phyloP scores from a whole-genome alignment of 805 yeast species.

The Ogataea ganodermae region DNA sequence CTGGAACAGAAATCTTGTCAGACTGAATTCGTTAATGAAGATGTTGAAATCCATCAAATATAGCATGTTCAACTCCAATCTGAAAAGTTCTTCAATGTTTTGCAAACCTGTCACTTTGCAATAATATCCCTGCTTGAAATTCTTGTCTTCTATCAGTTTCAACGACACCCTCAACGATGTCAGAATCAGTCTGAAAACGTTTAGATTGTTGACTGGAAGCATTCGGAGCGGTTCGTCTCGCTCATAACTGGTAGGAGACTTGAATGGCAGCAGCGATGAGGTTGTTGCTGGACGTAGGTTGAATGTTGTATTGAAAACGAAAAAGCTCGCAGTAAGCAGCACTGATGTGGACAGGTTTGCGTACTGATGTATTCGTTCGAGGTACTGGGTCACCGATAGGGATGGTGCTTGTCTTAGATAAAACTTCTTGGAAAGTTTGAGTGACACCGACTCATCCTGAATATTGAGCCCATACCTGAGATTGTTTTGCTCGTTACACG shows the following conservation, averaged over 20 bases:
- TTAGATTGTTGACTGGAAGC: constrained; percentile 38
- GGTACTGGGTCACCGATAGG: constrained; percentile 28
- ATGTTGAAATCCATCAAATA: constrained; percentile 44
- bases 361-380: constrained; percentile 36
- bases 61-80: constrained; percentile 43
- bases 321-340: constrained; percentile 34
- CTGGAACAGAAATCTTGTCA: constrained; percentile 38
- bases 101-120: constrained; percentile 49
- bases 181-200: constrained; percentile 42
- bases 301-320: constrained; percentile 33
- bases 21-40: constrained; percentile 38
- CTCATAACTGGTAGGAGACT: constrained; percentile 9
- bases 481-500: not conserved
- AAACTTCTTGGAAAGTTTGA: constrained; percentile 29
- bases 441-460: constrained; percentile 8
- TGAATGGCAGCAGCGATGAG: constrained; percentile 14
- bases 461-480: not conserved
- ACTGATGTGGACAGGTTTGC: constrained; percentile 35
- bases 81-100: constrained; percentile 39
- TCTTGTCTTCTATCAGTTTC: constrained; percentile 46
- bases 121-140: constrained; percentile 43
- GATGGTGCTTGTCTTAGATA: constrained; percentile 36
- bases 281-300: constrained; percentile 25
- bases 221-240: constrained; percentile 16
- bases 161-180: constrained; percentile 42